Evolutionary conservation across 2,329 filamentous ascomycete species (phyloP), one percentile per base, ranked within the genome.

Genomic region (Colletotrichum higginsianum): DNA sequence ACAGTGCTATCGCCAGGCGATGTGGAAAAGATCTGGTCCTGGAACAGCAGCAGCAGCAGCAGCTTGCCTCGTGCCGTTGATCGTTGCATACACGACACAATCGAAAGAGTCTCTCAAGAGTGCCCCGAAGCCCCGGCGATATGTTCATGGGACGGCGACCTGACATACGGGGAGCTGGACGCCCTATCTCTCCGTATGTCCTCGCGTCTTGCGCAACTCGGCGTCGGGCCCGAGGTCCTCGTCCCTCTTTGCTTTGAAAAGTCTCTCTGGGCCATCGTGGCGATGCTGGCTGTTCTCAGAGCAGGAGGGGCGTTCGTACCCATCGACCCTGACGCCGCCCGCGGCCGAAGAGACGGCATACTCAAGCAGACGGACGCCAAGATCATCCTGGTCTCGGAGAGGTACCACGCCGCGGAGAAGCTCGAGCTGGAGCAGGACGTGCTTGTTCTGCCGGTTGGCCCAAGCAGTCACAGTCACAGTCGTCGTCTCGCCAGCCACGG

Each of bases 171-270:
- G 35, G 72, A 80, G 60, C 67, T 81, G n/a, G 60, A 62, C 21
- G n/a, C 30, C 38, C 40, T 47, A 62, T 47, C 60, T 11, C 13
- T 44, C 11, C n/a, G 42, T 23, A 44, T 62, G 9, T 35, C 44
- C 26, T 21, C 9, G 12, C 44, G 42, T 35, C 60, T 62, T 49
- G 21, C 35, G 16, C 21, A 30, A 5, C 23, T 38, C 11, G 75
- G 77, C 11, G 71, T 84, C 11, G 70, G 74, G 0, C 75, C 75
- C 0, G 81, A 81, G 38, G 71, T 67, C 2, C 49, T 81, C 0
- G 76, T 83, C 7, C 79, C 80, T 0, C 66, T 83, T 42, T 74
- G 60, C 35, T 77, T 77, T 40, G 69, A 74, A 47, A 79, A 79
- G 72, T 76, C 66, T 11, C 40, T 60, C 21, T 75, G 67, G 74